Evolutionary conservation across 2,329 filamentous ascomycete genomes (phyloP).

Genomic region (Pezicula neosporulosa): DNA sequence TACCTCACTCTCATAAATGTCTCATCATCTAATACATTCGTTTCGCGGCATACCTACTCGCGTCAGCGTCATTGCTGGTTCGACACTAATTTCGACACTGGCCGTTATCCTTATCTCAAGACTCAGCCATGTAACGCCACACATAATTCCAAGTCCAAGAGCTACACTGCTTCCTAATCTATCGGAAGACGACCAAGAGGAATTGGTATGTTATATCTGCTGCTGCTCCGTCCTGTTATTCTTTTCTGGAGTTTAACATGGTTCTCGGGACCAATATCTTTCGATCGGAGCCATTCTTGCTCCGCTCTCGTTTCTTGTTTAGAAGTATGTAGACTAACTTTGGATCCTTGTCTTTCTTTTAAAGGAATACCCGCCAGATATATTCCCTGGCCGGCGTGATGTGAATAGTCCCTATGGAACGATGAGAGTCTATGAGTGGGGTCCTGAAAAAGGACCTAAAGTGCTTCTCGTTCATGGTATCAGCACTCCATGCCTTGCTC

Average conservation of each 20-base stretch:
- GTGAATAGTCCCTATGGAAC: slow-evolving; percentile 68
- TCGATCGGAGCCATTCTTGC: no score
- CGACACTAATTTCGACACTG: slow-evolving; percentile 17
- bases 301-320: no score
- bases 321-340: no score
- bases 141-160: slow-evolving; percentile 19
- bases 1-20: neutral
- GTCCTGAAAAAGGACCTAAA: slow-evolving; percentile 66
- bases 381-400: slow-evolving; percentile 66
- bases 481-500: slow-evolving; percentile 69
- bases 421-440: slow-evolving; percentile 77
- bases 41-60: neutral
- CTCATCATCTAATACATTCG: neutral
- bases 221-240: no score
- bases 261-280: no score
- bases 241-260: no score
- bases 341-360: no score
- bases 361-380: slow-evolving; percentile 60
- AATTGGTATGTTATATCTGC: slow-evolving; percentile 32
- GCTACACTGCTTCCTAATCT: slow-evolving; percentile 16
- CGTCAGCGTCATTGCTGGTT: slow-evolving; percentile 1
- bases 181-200: slow-evolving; percentile 28
- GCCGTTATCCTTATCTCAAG: slow-evolving; percentile 8
- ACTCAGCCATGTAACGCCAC: slow-evolving; percentile 2
- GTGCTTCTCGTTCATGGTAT: slow-evolving; percentile 79